Base-by-base conservation (phyloP, 2,329 filamentous ascomycete species). In the Venturia nashicola region DNA sequence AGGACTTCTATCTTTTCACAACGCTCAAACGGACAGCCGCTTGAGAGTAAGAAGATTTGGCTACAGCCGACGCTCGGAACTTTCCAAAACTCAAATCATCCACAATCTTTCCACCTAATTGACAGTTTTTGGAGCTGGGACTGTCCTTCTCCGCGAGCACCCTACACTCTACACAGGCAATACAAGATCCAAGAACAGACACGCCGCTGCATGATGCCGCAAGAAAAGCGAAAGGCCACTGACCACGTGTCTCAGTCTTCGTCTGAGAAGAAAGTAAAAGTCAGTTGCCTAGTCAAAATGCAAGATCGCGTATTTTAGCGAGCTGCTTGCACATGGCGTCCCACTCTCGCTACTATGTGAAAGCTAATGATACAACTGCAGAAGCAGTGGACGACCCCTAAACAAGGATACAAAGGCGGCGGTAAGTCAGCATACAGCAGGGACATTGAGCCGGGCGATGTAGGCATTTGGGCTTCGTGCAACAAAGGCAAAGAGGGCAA, bases 401-500 rank as follows among this genome's bases (percentile, higher is more conserved):
- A 63, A 64, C 64, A 61, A 55, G 60, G 61, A 11, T 27, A 57
- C 27, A 11, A 34, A 39, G 62, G 51, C 23, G 46, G 61, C 8
- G 43, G 51, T 4, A 40, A 59, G 42, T n/a, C 34, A 48, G 43
- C 54, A n/a, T 64, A 32, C 32, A 43, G 43, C n/a, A 61, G 51
- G 54, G 68, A 68, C 42, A 80, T 91, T 59, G 83, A 89, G 68
- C 78, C 86, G 5, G 88, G 88, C 5, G 87, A 91, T 70, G 78
- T 81, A 62, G 89, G 89, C 5, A 85, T 93, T 65, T 93, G 88
- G 88, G 86, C 87, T 36, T 91, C 89, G 0, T 92, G 88, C 72
- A 84, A 87, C 61, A 83, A 87, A 71, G 83, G 84, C 67, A 87
- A 88, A 77, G 88, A 90, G 74, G 79, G 79, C 51, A 87, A 86